Percentiles rank a stretch among this genome's conserved stretches.
Conservation (phyloP, 2,329 filamentous ascomycete genomes). For the Amauroascus verrucosus region DNA sequence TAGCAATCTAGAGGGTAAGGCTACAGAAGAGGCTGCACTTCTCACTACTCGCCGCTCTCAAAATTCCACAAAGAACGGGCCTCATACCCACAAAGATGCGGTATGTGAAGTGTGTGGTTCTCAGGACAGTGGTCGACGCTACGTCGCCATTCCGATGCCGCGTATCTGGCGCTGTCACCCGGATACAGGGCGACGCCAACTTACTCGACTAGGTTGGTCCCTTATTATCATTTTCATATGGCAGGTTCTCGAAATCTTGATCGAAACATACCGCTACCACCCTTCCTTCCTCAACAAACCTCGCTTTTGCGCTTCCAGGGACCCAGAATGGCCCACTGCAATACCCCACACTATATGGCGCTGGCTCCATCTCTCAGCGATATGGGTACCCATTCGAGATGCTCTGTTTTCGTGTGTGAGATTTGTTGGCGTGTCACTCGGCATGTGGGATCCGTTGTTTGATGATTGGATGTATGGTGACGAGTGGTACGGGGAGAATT, state of each 20-base stretch:
- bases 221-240: constrained; percentile 37
- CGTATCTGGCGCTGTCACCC: constrained; percentile 28
- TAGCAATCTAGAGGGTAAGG: constrained; percentile 30
- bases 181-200: constrained; percentile 23
- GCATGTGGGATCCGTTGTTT: constrained; percentile 10
- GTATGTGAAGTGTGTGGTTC: constrained; percentile 21
- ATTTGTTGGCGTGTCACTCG: constrained; percentile 1
- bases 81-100: constrained; percentile 13
- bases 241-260: constrained; percentile 40
- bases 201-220: constrained; percentile 32
- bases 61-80: constrained; percentile 12
- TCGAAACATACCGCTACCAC: constrained; percentile 45
- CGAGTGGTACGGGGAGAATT: constrained; percentile 9
- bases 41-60: constrained; percentile 14
- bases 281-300: constrained; percentile 37
- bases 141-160: constrained; percentile 28
- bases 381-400: constrained; percentile 6
- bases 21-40: constrained; percentile 22
- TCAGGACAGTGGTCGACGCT: constrained; percentile 23
- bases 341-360: constrained; percentile 46
- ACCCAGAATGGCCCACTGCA: constrained; percentile 46
- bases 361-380: constrained; percentile 32
- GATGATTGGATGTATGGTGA: constrained; percentile 12
- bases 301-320: constrained; percentile 42
- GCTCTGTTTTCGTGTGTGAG: constrained; percentile 6